Base-by-base conservation (phyloP, 495 filamentous ascomycete species). In the Sporormia fimetaria region DNA sequence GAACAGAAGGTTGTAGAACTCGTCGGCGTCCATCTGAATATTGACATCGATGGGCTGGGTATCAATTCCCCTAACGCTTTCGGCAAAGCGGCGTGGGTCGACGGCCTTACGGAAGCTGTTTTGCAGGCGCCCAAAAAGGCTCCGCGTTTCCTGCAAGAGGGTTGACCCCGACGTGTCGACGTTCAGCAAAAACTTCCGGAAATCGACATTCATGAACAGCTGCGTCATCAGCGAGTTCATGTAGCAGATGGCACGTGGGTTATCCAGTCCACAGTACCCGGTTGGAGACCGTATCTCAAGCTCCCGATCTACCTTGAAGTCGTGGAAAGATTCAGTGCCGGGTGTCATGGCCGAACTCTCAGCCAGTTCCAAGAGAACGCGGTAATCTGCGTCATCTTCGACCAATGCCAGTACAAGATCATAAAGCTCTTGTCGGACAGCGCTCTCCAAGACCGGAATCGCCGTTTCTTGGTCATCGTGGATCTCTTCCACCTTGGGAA, bases 221-320 rank as follows among this genome's bases (percentile, higher is more conserved):
- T 96, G 92, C 1, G 86, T 90, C 45, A 96, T 73, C 3, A 99
- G 68, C 0, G 90, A 96, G 62, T 96, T 96, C 59, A 96, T 68
- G 57, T 99, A 99, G 64, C 90, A 99, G 5, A 90, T 96, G 56
- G 94, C 94, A 4, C 87, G 88, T 2, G 96, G 70, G 55, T 99
- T 99, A 42, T 67, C 70, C 2, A 99, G 61, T 2, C 90, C 90
- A 12, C 83, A 76, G 54, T 92, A 88, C 18, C 83, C 83, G 28
- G 78, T 79, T 10, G 72, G 58, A 1, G 83, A 78, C 44, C 85
- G 73, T 22, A 90, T 74, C 42, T 75, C 73, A 52, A 78, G 78
- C 12, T 62, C 55, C 33, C 83, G 64, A 45, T 92, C 76, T 44
- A 81, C 75, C 42, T 33, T 28, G 21, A 33, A 47, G 2, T 36